A percentile compares a stretch with the other conserved stretches of the same genome.
These are phyloP conservation scores for Saccharomycopsis sp. DNA, from an alignment of 805 yeast species.

Conservation along the genomic window DNA sequence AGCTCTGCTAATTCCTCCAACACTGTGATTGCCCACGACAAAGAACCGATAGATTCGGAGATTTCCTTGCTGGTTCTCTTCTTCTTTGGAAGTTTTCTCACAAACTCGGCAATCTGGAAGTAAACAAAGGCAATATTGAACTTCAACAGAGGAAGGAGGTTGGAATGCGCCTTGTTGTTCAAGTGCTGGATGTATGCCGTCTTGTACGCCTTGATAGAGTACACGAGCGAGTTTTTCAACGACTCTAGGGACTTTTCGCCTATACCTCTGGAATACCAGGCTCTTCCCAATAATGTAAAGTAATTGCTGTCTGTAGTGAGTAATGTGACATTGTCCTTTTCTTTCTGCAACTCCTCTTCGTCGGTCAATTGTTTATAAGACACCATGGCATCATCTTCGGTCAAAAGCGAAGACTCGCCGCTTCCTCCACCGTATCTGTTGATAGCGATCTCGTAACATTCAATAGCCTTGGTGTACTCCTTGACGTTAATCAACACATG, in stretches of 20 bases:
- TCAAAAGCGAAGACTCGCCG: not conserved
- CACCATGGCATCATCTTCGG: not conserved
- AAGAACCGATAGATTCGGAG: slow-evolving; percentile 44
- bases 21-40: slow-evolving; percentile 53
- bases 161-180: slow-evolving; percentile 25
- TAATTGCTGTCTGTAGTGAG: slow-evolving; percentile 50
- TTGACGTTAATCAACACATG: slow-evolving; percentile 79
- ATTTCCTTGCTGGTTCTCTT: slow-evolving; percentile 61
- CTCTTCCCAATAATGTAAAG: slow-evolving; percentile 70
- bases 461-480: slow-evolving; percentile 81
- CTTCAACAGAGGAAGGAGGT: slow-evolving; percentile 37
- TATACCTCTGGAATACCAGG: slow-evolving; percentile 78
- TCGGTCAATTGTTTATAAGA: slow-evolving; percentile 8
- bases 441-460: slow-evolving; percentile 77
- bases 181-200: slow-evolving; percentile 29
- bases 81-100: slow-evolving; percentile 53
- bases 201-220: slow-evolving; percentile 50
- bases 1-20: slow-evolving; percentile 56
- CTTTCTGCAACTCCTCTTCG: slow-evolving; percentile 7
- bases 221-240: slow-evolving; percentile 55
- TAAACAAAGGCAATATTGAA: slow-evolving; percentile 82
- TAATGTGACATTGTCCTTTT: slow-evolving; percentile 36
- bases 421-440: slow-evolving; percentile 38
- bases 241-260: slow-evolving; percentile 58
- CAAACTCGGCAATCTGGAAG: slow-evolving; percentile 79